These are phyloP conservation scores for Trichosanthes cucumerina DNA, from an alignment of 306 rosid species.

Conservation along the genomic window DNA sequence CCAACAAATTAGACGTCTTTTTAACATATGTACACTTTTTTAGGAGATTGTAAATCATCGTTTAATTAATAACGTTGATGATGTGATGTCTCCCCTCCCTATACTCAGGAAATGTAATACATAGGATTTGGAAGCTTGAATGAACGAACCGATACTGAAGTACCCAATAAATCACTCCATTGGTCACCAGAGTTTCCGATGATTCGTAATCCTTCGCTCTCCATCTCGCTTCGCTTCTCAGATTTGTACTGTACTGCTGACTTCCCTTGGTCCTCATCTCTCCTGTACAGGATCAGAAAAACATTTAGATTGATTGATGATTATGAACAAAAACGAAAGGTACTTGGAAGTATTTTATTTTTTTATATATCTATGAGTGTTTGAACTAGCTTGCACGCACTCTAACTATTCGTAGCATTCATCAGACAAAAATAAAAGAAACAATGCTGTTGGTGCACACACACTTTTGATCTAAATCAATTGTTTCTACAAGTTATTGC, in stretches of 20 bases:
- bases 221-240: slow-evolving; percentile 78
- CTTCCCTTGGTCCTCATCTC: slow-evolving; percentile 54
- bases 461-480: not conserved
- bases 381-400: too few species aligned
- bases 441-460: not conserved
- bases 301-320: slow-evolving; percentile 14
- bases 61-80: not conserved
- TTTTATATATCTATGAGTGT: too few species aligned
- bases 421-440: not conserved
- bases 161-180: slow-evolving; percentile 87
- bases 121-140: slow-evolving; percentile 97
- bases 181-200: slow-evolving; percentile 90
- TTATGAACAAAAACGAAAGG: not conserved
- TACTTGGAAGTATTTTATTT: not conserved
- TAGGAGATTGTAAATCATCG: not conserved
- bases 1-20: not conserved
- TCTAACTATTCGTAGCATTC: too few species aligned
- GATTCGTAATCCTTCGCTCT: slow-evolving; percentile 61
- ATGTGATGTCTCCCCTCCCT: not conserved
- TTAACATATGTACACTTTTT: not conserved
- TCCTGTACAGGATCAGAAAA: slow-evolving; percentile 24
- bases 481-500: not conserved
- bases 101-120: slow-evolving; percentile 57
- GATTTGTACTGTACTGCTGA: slow-evolving; percentile 57
- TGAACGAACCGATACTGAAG: slow-evolving; percentile 45